A percentile compares a stretch with the other conserved stretches of the same genome.
Conservation (phyloP, 2,329 filamentous ascomycete species). For the Blastomyces silverae region DNA sequence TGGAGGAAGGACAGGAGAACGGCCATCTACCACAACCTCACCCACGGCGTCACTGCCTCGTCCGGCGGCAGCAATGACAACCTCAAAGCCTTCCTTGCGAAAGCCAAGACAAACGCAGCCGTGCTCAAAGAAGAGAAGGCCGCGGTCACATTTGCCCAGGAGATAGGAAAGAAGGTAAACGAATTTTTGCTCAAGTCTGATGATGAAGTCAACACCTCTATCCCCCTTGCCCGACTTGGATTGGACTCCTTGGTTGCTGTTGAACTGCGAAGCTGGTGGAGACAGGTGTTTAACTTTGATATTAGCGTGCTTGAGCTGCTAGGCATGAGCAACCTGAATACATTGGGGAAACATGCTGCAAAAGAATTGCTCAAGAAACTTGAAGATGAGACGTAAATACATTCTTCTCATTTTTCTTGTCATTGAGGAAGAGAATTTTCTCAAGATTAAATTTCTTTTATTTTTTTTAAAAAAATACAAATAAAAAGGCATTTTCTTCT, state of each 20-base stretch:
- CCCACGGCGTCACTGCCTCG: background rate
- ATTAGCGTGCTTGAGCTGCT: slow-evolving; percentile 45
- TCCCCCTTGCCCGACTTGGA: slow-evolving; percentile 25
- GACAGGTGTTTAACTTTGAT: slow-evolving; percentile 40
- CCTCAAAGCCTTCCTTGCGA: background rate
- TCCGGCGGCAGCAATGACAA: slow-evolving; percentile 1
- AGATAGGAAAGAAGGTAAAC: slow-evolving; percentile 1
- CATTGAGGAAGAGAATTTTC: background rate
- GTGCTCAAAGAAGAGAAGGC: slow-evolving; percentile 2
- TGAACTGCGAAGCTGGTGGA: slow-evolving; percentile 43
- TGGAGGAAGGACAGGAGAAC: slow-evolving; percentile 7
- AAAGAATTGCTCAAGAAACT: background rate
- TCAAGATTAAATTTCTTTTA: background rate
- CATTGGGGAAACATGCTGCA: background rate
- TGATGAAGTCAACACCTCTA: slow-evolving; percentile 1
- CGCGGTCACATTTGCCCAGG: background rate
- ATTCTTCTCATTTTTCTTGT: background rate
- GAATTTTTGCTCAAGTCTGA: slow-evolving; percentile 1
- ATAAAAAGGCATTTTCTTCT: background rate
- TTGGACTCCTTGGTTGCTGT: slow-evolving; percentile 37
- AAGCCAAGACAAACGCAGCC: background rate
- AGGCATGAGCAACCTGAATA: slow-evolving; percentile 18
- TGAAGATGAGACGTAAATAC: background rate
- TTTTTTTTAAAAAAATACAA: background rate
- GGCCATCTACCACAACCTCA: slow-evolving; percentile 12